Evolutionary conservation across 139 green algal species (phyloP), one percentile per base, ranked within the genome.

Genomic region (Pycnococcus provasolii): DNA sequence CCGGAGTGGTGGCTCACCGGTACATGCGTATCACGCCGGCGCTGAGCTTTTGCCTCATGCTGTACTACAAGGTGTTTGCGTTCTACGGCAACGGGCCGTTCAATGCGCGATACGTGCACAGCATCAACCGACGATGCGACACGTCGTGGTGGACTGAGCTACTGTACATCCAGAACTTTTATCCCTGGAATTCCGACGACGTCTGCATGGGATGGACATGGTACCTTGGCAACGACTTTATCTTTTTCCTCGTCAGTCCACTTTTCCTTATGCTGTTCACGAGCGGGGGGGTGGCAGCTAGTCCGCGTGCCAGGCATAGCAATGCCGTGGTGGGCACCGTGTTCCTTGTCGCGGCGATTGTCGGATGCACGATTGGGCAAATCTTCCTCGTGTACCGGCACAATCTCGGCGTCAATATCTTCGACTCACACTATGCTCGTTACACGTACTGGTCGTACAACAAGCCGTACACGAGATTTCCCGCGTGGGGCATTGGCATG

Each of bases 381-480:
- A 43, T 60, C 41, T 60, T 15, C 15, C 53, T 60, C 8, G 53
- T 60, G 6, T 15, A 43, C 4, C 53, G 41, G 15, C 41, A 60
- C 53, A n/a, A 15, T 26, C 6, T 15, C 15, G 53, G 53, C 13
- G 8, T 15, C 6, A 43, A 60, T 26, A 37, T 60, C 8, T 60
- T 60, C 8, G 53, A n/a, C 13, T 15, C 39, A 15, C 7, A 4
- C 8, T 60, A 37, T 4, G 8, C 4, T 4, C 4, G 41, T 4
- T 60, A 60, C 53, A 60, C 15, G 15, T 60, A 60, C 53, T 60
- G 41, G 15, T 15, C 53, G 8, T 60, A 60, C 53, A 60, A n/a
- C 8, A 60, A 60, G 8, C 53, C 53, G 8, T 60, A 60, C 53
- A 39, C 6, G 6, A 15, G 53, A 60, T 15, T 60, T 26, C 53